These are phyloP conservation scores for Corrigiola litoralis DNA, from an alignment of 179 eudicot species.

Conservation along the genomic window DNA sequence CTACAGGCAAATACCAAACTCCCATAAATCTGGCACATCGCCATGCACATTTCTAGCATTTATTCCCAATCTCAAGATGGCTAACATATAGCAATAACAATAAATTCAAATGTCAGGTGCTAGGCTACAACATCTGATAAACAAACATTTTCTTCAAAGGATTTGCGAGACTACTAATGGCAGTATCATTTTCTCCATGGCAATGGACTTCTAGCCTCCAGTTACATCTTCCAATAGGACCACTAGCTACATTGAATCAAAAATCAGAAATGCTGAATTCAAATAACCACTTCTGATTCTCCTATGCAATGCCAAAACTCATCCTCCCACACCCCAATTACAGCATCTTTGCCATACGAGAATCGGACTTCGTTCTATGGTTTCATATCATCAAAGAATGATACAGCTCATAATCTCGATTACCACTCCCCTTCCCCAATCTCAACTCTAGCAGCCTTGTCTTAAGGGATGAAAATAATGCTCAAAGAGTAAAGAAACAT, in stretches of 20 bases:
- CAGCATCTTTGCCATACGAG: not conserved
- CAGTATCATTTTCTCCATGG: not conserved
- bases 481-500: conserved; percentile 25
- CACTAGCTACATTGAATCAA: not conserved
- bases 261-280: conserved; percentile 2
- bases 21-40: conserved; percentile 20
- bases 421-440: conserved; percentile 5
- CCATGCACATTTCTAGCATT: conserved; percentile 32
- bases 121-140: conserved; percentile 21
- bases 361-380: conserved; percentile 5
- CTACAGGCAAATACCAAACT: conserved; percentile 8
- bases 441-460: conserved; percentile 15
- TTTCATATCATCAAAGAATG: conserved; percentile 14
- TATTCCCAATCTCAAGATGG: conserved; percentile 32
- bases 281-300: not conserved
- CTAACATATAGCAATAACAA: conserved; percentile 16
- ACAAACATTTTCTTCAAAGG: conserved; percentile 5
- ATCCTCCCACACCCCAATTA: not conserved
- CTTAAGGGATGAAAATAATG: conserved; percentile 38
- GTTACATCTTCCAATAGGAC: not conserved
- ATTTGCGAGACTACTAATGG: not conserved
- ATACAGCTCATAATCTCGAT: conserved; percentile 19
- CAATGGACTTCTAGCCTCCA: conserved; percentile 7
- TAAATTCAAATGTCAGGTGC: conserved; percentile 32
- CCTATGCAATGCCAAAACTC: not conserved